phyloP scores from a whole-genome alignment of 2,329 filamentous ascomycete genomes.

The Pseudodiploospora longispora region DNA sequence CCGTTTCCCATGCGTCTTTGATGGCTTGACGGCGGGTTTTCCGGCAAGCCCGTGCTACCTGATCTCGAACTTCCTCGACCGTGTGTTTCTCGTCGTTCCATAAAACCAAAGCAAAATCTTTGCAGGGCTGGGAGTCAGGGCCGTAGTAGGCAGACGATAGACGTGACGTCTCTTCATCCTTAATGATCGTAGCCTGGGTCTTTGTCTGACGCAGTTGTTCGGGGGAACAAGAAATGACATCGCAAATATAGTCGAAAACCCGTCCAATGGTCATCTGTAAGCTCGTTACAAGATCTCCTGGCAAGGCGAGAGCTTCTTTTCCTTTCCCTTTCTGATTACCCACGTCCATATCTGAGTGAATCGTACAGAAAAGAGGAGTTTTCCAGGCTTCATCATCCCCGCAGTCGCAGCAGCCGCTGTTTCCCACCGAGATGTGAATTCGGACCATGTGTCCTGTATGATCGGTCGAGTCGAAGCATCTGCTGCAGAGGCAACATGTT shows the following conservation, averaged over 20 bases:
- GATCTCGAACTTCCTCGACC: constrained; percentile 78
- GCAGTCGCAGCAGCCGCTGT: constrained; percentile 95
- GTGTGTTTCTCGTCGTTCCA: constrained; percentile 99
- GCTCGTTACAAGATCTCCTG: constrained; percentile 65
- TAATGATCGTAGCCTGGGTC: constrained; percentile 67
- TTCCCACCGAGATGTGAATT: constrained; percentile 79
- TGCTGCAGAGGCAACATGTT: constrained; percentile 88
- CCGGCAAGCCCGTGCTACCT: constrained; percentile 82
- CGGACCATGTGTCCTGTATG: constrained; percentile 89
- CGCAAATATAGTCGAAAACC: constrained; percentile 88
- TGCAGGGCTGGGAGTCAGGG: constrained; percentile 32
- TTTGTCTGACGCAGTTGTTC: constrained; percentile 87
- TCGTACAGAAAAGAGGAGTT: constrained; percentile 80
- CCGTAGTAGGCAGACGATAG: constrained; percentile 66
- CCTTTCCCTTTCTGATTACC: constrained; percentile 52
- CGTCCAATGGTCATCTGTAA: constrained; percentile 81
- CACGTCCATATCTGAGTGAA: constrained; percentile 63
- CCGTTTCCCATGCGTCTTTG: constrained; percentile 75
- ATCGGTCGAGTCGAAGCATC: constrained; percentile 92
- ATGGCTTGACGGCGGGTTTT: constrained; percentile 62
- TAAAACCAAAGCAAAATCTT: constrained; percentile 73
- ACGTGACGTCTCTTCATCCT: constrained; percentile 74
- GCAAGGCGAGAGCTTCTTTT: constrained; percentile 51
- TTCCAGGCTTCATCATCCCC: constrained; percentile 94
- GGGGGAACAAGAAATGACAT: constrained; percentile 95